A percentile compares a stretch with the other conserved stretches of the same genome.
Conservation (phyloP, 768 basidiomycete species). For the Boletus subparvulus region DNA sequence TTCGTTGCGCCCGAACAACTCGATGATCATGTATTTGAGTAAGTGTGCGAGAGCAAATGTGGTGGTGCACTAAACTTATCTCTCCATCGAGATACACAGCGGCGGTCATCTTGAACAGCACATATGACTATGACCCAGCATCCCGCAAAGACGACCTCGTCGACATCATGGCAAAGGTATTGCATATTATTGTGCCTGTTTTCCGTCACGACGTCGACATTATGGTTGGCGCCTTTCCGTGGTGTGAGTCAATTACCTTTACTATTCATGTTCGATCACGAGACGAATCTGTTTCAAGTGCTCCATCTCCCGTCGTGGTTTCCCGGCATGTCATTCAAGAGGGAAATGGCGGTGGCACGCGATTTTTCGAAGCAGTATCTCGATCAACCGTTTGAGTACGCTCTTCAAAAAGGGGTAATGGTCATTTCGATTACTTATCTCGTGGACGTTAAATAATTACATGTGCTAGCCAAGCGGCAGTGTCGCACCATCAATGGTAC, state of each 20-base stretch:
- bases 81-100: constrained; percentile 7
- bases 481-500: constrained; percentile 2
- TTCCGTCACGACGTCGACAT: not conserved
- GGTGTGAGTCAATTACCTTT: constrained; percentile 1
- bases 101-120: constrained; percentile 14
- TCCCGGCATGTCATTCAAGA: constrained; percentile 16
- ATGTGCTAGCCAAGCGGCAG: not conserved
- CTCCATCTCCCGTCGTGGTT: constrained; percentile 11
- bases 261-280: not conserved
- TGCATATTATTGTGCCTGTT: not conserved
- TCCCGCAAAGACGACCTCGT: constrained; percentile 8
- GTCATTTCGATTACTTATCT: too few species aligned
- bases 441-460: not conserved
- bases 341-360: not conserved
- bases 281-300: not conserved
- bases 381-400: not conserved
- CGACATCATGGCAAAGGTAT: not conserved
- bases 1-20: constrained; percentile 34
- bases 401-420: constrained; percentile 6
- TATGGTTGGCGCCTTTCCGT: constrained; percentile 1
- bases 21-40: constrained; percentile 35
- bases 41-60: not conserved
- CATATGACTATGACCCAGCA: constrained; percentile 17
- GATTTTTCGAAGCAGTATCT: not conserved
- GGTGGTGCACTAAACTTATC: not conserved